Conservation (phyloP, 129 eudicot species). For the Centella asiatica region DNA sequence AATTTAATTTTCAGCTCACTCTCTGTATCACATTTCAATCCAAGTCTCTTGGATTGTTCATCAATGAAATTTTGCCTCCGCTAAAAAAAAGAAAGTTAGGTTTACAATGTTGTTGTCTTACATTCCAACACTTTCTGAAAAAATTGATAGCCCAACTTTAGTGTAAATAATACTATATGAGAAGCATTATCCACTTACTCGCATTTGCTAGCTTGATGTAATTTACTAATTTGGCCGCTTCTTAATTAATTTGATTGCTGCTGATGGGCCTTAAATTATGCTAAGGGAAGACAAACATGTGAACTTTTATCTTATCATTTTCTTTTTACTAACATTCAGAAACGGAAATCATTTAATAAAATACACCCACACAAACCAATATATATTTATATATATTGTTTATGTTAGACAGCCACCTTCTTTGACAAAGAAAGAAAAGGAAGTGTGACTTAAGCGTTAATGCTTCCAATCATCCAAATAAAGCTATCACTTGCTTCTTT, state of each 20-base stretch:
- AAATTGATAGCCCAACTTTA: neutral
- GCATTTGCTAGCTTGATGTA: neutral
- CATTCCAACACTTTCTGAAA: neutral
- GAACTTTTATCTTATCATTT: neutral
- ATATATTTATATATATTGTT: neutral
- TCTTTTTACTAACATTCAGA: neutral
- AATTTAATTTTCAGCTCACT: no score
- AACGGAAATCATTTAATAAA: neutral
- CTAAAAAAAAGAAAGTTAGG: no score
- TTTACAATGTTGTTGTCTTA: constrained; percentile 6
- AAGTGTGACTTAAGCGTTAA: constrained; percentile 7
- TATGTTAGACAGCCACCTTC: neutral
- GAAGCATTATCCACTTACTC: constrained; percentile 3
- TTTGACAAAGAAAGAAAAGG: constrained; percentile 11
- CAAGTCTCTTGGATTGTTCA: no score
- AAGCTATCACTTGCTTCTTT: constrained; percentile 5
- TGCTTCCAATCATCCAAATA: constrained; percentile 6
- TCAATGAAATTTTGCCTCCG: no score
- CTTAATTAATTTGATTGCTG: constrained; percentile 1
- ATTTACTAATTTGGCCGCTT: neutral
- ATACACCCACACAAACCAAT: no score
- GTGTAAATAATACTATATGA: neutral
- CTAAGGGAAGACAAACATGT: neutral
- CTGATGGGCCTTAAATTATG: neutral
- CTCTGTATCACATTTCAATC: no score